Evolutionary conservation across 495 filamentous ascomycete species (phyloP), one percentile per base, ranked within the genome.

Genomic region (Daldinia concentrica): DNA sequence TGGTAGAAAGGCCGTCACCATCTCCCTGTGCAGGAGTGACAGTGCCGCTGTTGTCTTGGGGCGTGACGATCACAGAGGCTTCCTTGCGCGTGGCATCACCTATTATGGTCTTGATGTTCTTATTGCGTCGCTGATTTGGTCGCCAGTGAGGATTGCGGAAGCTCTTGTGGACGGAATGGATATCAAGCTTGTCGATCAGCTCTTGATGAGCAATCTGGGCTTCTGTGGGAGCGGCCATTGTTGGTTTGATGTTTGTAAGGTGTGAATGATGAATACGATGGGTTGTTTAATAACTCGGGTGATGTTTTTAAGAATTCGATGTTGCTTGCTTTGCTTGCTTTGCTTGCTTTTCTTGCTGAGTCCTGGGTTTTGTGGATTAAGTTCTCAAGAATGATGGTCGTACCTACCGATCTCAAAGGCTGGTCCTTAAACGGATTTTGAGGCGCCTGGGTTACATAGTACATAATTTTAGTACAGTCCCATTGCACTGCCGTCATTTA

Each of bases 31-130:
- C 82, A 1, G 94, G 94, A 0, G 93, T 96, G 0, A 86, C 91
- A 24, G 88, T 83, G 66, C 94, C 93, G 77, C 90, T 93, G 66
- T 81, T 71, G 79, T 94, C 93, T 72, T 88, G 89, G 62, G 95
- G 92, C 0, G 93, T 95, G 8, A 88, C 88, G n/a, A 85, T 83
- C 70, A 93, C 84, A 15, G 91, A 87, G 7, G 92, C 91, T 82
- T 95, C 90, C 77, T 93, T 94, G 39, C 93, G 89, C 24, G 91
- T 86, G 29, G 90, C 92, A 72, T 99, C 95, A n/a, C 93, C 89
- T 67, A 99, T 86, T 65, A 98, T 93, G 77, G 97, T 92, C 80
- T 98, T 98, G 80, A 98, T 90, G 76, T 96, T 97, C 83, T 98
- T 98, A 85, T 98, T 98, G 79, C 95, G 93, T 14, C 95, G 93